Base-by-base conservation (phyloP, 768 basidiomycete species). In the Rhodotorula kratochvilovae region DNA sequence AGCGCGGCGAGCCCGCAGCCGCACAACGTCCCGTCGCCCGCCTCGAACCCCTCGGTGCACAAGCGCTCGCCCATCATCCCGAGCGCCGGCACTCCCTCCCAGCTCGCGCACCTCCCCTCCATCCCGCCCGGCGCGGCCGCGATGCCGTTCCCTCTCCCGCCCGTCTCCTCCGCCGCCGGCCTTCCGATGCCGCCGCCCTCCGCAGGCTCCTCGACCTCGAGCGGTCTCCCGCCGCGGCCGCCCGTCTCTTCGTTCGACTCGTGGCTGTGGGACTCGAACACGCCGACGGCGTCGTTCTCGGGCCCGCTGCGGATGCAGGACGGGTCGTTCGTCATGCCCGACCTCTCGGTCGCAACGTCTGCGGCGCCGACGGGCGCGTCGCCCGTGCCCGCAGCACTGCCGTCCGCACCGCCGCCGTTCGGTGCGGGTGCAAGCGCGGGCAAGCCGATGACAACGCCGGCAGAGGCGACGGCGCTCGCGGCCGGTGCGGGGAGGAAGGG, bases 281-380 rank as follows among this genome's bases (percentile, higher is more conserved):
- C 50, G 27, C 53, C 58, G 31, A n/a, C 66, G 12, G n/a, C 42
- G 15, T 23, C 66, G 6, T 17, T 61, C 29, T 61, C 66, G 29
- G 51, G 59, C 3, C 46, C 69, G 29, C 58, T 70, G 4, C 60
- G 64, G 16, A 66, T 66, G 64, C 56, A 58, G 23, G 64, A 66
- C 64, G 64, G 66, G 31, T 66, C 61, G 16, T 50, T 67, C 46
- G 60, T 65, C 59, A 71, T 67, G 55, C 65, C 70, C 29, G 65
- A 66, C 65, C 48, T 66, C 0, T 15, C 64, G 45, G 45, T 58
- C 57, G 29, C 65, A 35, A 15, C 16, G 3, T 33, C 45, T 35
- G 45, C 23, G 5, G 17, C 63, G 29, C 16, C 61, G 35, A 31
- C 51, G 33, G 21, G 25, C 39, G 27, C 35, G 27, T 27, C 39